Conservation (phyloP, 192 early-diverging fungal genomes). For the Podila horticola region DNA sequence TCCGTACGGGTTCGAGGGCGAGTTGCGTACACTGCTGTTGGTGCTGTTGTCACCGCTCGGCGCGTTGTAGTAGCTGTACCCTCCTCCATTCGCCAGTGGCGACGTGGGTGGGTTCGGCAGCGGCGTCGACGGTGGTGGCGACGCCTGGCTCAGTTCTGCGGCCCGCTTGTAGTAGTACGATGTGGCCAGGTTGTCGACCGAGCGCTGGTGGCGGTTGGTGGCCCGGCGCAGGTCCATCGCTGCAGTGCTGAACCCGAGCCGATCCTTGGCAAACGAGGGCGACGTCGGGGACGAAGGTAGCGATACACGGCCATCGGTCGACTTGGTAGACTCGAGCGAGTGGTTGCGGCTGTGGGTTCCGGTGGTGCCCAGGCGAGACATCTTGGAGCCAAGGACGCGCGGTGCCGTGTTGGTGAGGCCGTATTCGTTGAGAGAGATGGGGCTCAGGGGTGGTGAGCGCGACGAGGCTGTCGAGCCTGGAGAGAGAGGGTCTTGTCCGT, state of each 20-base stretch:
- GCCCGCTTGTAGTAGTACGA: constrained; percentile 1
- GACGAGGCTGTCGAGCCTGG: not conserved
- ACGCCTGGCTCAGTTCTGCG: not conserved
- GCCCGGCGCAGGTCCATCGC: constrained; percentile 3
- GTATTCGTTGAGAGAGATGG: not conserved
- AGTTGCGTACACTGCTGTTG: not conserved
- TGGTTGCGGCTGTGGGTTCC: not conserved
- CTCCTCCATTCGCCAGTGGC: not conserved
- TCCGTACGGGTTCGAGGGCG: not conserved
- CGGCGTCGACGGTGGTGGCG: not conserved
- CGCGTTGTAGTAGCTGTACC: not conserved
- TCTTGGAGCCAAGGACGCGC: not conserved
- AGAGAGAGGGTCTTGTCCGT: not conserved
- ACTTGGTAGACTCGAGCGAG: not conserved
- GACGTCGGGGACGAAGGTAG: not conserved
- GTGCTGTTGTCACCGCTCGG: not conserved
- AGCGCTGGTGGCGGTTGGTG: not conserved
- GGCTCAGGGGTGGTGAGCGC: not conserved
- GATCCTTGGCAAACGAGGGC: not conserved
- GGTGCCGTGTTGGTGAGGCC: not conserved
- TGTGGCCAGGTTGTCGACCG: not conserved
- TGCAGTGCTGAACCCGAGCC: not conserved
- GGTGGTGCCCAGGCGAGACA: too few relatives aligned
- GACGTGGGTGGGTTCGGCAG: not conserved
- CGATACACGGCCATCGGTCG: not conserved